Evolutionary conservation across 1,139 yeast species (phyloP), one percentile per base, ranked within the genome.

Genomic region (Candida sanyaensis): DNA sequence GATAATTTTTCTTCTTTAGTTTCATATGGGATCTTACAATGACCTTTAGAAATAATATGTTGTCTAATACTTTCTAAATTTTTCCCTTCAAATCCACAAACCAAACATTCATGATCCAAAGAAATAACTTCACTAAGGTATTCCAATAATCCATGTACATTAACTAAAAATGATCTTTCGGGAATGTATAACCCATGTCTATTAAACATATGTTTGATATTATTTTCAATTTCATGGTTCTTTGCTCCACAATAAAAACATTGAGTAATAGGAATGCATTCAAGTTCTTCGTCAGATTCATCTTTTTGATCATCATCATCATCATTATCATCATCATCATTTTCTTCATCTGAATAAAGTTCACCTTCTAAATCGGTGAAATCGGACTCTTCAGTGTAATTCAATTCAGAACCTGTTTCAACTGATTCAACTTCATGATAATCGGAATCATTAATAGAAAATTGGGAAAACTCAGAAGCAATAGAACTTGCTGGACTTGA

Each of bases 361-460:
- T 46, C 56, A 31, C 59, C 41, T 44, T 63, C 67, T 57, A 70
- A 41, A 30, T 68, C 73, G 10, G 78, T 74, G 47, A 62, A 65
- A 45, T 73, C 78, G 2, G 78, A 54, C 2, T 77, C 60, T 43
- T 77, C 81, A 23, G 75, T 68, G 47, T 65, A 68, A 41, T 74
- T 75, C 43, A 75, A 63, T 48, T 81, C 87, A 2, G 84, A 78
- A 1, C 73, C 77, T 0, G 83, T 75, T 44, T 76, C 82, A 58
- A 63, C 50, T 68, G 69, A 49, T 51, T 54, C 45, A 46, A 53
- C 41, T 36, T 54, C 58, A 36, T 51, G 51, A 21, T 61, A 62
- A 44, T 72, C 74, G 7, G 49, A 45, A 9, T 83, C 86, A 11
- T 88, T 90, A 27, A 86, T 68, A 0, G 92, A 84, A 56, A 88